Conservation (phyloP, 1,284 basidiomycete genomes). For the Tetrapyrgos nigripes region DNA sequence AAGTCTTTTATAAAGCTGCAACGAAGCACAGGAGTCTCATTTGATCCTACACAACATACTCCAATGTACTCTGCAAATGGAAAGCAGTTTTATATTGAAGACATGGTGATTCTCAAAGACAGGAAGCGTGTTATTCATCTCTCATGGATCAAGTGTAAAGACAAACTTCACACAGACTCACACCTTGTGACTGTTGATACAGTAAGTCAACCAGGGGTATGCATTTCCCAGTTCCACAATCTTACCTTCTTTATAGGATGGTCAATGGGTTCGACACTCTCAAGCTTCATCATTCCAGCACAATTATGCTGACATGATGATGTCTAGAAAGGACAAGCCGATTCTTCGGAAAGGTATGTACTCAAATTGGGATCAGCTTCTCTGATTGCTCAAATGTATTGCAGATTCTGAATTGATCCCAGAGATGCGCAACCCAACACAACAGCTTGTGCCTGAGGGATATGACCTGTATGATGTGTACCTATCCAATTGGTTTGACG, state of each 20-base stretch:
- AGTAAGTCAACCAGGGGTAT: too few species aligned
- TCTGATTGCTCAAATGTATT: too few species aligned
- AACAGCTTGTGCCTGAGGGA: slow-evolving; percentile 22
- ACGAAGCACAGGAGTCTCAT: too few species aligned
- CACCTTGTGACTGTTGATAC: not conserved
- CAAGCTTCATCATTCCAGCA: too few species aligned
- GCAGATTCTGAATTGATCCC: not conserved
- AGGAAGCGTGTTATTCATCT: not conserved
- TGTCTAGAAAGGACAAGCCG: too few species aligned
- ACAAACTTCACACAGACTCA: not conserved
- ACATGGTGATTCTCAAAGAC: not conserved
- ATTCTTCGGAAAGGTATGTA: too few species aligned
- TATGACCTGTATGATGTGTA: slow-evolving; percentile 19
- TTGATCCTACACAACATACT: not conserved
- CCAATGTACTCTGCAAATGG: not conserved
- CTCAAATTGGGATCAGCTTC: too few species aligned
- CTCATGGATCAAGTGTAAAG: not conserved
- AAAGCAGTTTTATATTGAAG: not conserved
- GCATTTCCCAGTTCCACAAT: too few species aligned
- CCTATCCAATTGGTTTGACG: slow-evolving; percentile 17
- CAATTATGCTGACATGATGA: too few species aligned
- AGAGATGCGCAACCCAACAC: not conserved
- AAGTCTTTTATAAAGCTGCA: too few species aligned
- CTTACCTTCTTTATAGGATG: too few species aligned
- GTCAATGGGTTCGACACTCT: too few species aligned